These are phyloP conservation scores for Sclerotinia borealis DNA, from an alignment of 2,329 filamentous ascomycete genomes.

Conservation along the genomic window DNA sequence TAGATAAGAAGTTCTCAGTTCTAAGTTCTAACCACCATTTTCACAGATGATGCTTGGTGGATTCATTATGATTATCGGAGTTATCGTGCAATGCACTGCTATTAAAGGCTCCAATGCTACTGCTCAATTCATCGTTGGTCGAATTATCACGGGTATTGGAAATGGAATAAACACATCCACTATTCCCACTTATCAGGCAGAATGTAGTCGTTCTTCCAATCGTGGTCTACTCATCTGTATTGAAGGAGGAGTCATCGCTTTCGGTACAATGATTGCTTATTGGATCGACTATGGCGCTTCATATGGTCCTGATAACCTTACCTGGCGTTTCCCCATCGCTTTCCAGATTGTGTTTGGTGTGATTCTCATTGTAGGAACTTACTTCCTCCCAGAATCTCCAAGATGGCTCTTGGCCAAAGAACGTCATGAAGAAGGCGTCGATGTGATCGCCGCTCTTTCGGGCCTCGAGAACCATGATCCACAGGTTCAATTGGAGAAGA, in stretches of 20 bases:
- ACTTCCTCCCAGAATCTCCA: conserved; percentile 92
- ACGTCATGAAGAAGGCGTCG: conserved; percentile 92
- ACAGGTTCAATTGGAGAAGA: conserved; percentile 30
- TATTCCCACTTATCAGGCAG: conserved; percentile 60
- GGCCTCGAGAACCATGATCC: conserved; percentile 50
- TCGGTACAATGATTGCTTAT: conserved; percentile 74
- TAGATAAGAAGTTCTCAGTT: conserved; percentile 36
- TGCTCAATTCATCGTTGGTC: conserved; percentile 50
- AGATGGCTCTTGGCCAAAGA: conserved; percentile 96
- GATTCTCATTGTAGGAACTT: conserved; percentile 73
- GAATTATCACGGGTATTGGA: conserved; percentile 45
- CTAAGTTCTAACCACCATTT: conserved; percentile 13
- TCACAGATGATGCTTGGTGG: conserved; percentile 48
- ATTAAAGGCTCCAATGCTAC: conserved; percentile 35
- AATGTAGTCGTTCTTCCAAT: conserved; percentile 37
- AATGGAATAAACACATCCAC: conserved; percentile 47
- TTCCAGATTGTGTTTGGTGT: conserved; percentile 92
- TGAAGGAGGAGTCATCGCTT: conserved; percentile 53
- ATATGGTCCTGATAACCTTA: conserved; percentile 74
- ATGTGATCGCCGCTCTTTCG: conserved; percentile 94
- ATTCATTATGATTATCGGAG: conserved; percentile 53
- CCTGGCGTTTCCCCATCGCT: conserved; percentile 83
- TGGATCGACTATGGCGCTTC: conserved; percentile 98
- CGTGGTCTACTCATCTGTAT: conserved; percentile 45
- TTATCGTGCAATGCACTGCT: conserved; percentile 38